Percentiles rank a stretch among this genome's conserved stretches.
phyloP scores from a whole-genome alignment of 2,329 filamentous ascomycete species.

The Fusarium dimerum region DNA sequence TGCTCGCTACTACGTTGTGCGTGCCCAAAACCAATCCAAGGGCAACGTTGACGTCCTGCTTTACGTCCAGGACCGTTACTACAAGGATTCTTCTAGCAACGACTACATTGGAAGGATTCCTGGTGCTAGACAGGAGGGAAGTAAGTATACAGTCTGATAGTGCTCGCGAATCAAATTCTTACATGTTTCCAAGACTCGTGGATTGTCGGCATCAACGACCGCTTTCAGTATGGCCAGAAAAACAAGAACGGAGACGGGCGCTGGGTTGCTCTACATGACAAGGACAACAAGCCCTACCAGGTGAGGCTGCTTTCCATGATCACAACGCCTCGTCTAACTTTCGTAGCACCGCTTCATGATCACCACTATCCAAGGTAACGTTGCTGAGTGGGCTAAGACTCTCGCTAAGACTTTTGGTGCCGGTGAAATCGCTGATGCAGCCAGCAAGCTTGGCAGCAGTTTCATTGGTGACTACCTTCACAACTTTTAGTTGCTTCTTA shows the following conservation, averaged over 20 bases:
- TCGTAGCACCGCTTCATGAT: conserved; percentile 18
- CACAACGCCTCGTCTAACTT: background rate
- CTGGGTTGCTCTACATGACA: conserved; percentile 20
- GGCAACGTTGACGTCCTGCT: conserved; percentile 10
- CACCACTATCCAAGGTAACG: conserved; percentile 6
- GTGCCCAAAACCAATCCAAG: conserved; percentile 15
- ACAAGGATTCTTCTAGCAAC: conserved; percentile 7
- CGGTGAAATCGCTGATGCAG: conserved; percentile 10
- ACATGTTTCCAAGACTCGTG: background rate
- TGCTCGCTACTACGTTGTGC: conserved; percentile 16
- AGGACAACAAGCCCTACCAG: conserved; percentile 18
- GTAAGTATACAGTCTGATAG: conserved; percentile 1
- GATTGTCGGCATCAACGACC: conserved; percentile 11
- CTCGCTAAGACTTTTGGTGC: conserved; percentile 12
- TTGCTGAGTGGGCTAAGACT: conserved; percentile 4
- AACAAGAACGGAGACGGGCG: conserved; percentile 12
- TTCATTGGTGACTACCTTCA: conserved; percentile 19
- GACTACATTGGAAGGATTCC: conserved; percentile 13
- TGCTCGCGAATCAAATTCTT: background rate
- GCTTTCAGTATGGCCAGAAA: conserved; percentile 23
- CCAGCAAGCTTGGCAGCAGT: conserved; percentile 8
- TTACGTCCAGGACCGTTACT: conserved; percentile 16
- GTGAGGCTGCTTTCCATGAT: background rate
- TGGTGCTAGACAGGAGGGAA: conserved; percentile 9
- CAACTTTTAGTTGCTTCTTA: conserved; percentile 2